A percentile compares a stretch with the other conserved stretches of the same genome.
Evolutionary conservation across 352 stramenopile species (phyloP).

Genomic region (Phytophthora fragariae): DNA sequence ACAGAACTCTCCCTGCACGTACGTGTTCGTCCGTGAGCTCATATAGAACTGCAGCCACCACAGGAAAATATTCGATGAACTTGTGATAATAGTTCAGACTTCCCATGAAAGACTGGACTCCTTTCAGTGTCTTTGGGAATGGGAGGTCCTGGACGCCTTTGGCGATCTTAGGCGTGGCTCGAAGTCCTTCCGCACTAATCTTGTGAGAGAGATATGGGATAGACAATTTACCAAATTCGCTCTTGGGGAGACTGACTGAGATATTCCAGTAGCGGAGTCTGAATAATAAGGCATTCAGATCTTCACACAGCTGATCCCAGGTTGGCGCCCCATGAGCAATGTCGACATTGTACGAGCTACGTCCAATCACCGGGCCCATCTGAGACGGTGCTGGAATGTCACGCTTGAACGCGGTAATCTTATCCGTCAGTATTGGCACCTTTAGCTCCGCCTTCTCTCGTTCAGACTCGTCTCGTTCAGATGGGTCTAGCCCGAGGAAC

Average conservation of each 20-base stretch:
- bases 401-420: background rate
- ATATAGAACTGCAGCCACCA: background rate
- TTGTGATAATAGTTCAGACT: conserved; percentile 6
- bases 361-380: background rate
- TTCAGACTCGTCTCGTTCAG: too few species aligned
- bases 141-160: too few species aligned
- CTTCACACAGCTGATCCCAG: background rate
- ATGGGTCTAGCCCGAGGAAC: too few species aligned
- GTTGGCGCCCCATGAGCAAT: background rate
- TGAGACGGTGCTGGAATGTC: background rate
- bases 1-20: background rate
- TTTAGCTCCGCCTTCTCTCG: too few species aligned
- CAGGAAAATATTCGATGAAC: background rate
- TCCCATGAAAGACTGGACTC: too few species aligned
- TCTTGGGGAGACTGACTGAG: too few species aligned
- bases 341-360: conserved; percentile 2
- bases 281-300: background rate
- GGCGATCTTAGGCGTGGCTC: too few species aligned
- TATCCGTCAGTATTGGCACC: too few species aligned
- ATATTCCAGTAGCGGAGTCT: conserved; percentile 8
- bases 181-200: too few species aligned
- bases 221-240: too few species aligned
- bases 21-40: conserved; percentile 1
- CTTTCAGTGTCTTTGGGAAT: too few species aligned
- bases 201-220: too few species aligned